These are phyloP conservation scores for Solanum microdontum DNA, from an alignment of 257 asterid genomes.

Conservation along the genomic window DNA sequence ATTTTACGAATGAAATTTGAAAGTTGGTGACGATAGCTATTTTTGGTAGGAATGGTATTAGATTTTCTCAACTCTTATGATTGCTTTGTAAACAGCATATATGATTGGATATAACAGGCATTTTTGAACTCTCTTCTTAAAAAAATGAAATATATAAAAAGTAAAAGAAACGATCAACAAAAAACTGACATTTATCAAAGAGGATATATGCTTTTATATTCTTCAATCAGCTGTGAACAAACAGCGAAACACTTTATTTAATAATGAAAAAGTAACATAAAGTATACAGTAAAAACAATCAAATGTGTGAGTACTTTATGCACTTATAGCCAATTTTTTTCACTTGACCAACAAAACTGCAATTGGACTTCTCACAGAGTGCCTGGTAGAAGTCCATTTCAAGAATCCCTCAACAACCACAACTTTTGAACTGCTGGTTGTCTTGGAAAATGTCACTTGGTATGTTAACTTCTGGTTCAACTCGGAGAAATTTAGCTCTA, in stretches of 20 bases:
- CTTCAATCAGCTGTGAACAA: background rate
- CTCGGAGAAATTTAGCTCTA: conserved; percentile 5
- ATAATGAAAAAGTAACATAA: background rate
- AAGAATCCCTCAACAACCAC: conserved; percentile 19
- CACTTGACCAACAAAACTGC: background rate
- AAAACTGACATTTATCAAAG: background rate
- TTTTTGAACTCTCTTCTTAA: background rate
- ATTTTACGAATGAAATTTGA: background rate
- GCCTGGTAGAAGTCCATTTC: conserved; percentile 24
- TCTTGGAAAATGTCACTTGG: conserved; percentile 14
- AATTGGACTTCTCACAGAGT: conserved; percentile 29
- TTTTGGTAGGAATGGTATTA: background rate
- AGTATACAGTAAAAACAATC: background rate
- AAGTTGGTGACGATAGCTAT: background rate
- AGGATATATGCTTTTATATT: background rate
- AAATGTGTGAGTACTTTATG: background rate
- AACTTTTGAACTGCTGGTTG: background rate
- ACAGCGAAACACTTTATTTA: background rate
- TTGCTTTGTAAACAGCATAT: background rate
- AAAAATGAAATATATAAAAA: background rate
- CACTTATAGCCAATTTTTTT: background rate
- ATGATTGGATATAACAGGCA: background rate
- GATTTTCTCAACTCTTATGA: background rate
- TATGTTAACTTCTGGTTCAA: conserved; percentile 19
- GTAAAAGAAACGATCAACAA: background rate